Evolutionary conservation across 352 stramenopile genomes (phyloP).

Genomic region (Phytophthora melonis): DNA sequence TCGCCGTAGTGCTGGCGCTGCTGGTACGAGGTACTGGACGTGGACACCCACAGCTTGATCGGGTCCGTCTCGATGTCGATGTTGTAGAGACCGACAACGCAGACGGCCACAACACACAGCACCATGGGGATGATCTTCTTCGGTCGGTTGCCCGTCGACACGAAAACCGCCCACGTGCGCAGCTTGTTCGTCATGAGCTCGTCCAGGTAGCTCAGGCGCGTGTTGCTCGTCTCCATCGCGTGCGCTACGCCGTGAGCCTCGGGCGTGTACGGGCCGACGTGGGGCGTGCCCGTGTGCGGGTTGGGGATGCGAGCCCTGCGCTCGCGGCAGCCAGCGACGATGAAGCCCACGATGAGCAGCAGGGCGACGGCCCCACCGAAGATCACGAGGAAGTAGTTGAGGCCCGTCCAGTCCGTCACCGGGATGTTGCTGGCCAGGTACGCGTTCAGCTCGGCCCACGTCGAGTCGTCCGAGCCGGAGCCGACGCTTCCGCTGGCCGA

Average conservation of each 20-base stretch:
- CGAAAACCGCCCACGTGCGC: slow-evolving; percentile 49
- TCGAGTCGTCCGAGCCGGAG: slow-evolving; percentile 30
- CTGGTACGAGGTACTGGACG: slow-evolving; percentile 63
- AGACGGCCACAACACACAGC: slow-evolving; percentile 50
- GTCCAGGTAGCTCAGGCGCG: slow-evolving; percentile 52
- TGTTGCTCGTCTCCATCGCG: slow-evolving; percentile 27
- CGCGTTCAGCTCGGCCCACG: slow-evolving; percentile 50
- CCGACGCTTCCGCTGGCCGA: slow-evolving; percentile 26
- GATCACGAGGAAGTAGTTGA: slow-evolving; percentile 68
- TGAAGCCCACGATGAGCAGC: slow-evolving; percentile 53
- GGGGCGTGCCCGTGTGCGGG: slow-evolving; percentile 26
- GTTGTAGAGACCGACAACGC: slow-evolving; percentile 45
- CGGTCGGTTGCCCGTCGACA: slow-evolving; percentile 49
- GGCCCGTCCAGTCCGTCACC: slow-evolving; percentile 45
- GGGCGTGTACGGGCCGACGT: slow-evolving; percentile 37
- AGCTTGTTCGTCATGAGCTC: slow-evolving; percentile 55
- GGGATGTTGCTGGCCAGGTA: slow-evolving; percentile 52
- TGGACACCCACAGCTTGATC: slow-evolving; percentile 74
- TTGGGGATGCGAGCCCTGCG: slow-evolving; percentile 32
- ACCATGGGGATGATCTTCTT: slow-evolving; percentile 52
- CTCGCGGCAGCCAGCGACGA: slow-evolving; percentile 45
- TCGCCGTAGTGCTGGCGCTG: slow-evolving; percentile 68
- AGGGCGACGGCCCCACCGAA: slow-evolving; percentile 47
- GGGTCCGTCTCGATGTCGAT: slow-evolving; percentile 68
- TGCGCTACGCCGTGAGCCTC: slow-evolving; percentile 31